Percentiles rank a stretch among this genome's conserved stretches.
phyloP scores from a whole-genome alignment of 2,329 filamentous ascomycete species.

The Paecilomyces fulvus region DNA sequence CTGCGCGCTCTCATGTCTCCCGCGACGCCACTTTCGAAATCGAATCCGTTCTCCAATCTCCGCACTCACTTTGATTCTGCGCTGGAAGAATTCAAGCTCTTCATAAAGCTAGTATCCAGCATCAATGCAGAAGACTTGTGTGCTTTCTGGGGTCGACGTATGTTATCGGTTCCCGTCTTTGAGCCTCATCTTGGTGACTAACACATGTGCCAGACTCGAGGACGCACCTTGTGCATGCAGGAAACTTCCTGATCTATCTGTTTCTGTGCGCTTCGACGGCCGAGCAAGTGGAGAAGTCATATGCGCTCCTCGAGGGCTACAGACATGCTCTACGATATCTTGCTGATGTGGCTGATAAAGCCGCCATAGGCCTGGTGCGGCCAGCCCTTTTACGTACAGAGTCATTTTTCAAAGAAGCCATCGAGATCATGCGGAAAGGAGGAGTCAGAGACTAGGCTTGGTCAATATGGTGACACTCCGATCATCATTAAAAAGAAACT shows the following conservation, averaged over 20 bases:
- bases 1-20: constrained; percentile 41
- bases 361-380: constrained; percentile 11
- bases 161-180: constrained; percentile 13
- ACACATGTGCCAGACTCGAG: constrained; percentile 21
- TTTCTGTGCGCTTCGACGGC: constrained; percentile 36
- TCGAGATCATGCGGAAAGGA: constrained; percentile 10
- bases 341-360: constrained; percentile 11
- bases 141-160: constrained; percentile 40
- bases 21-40: constrained; percentile 36
- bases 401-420: constrained; percentile 15
- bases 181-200: constrained; percentile 1
- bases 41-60: constrained; percentile 24
- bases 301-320: constrained; percentile 14
- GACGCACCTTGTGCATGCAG: constrained; percentile 40
- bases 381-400: constrained; percentile 16
- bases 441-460: not conserved
- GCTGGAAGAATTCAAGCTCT: constrained; percentile 9
- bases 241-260: constrained; percentile 43
- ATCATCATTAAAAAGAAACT: not conserved
- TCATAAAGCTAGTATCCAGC: constrained; percentile 31
- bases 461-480: not conserved
- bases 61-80: constrained; percentile 13
- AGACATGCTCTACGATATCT: constrained; percentile 15
- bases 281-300: constrained; percentile 12
- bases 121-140: constrained; percentile 24